phyloP scores from a whole-genome alignment of 2,329 filamentous ascomycete species.

The Acarospora socialis region DNA sequence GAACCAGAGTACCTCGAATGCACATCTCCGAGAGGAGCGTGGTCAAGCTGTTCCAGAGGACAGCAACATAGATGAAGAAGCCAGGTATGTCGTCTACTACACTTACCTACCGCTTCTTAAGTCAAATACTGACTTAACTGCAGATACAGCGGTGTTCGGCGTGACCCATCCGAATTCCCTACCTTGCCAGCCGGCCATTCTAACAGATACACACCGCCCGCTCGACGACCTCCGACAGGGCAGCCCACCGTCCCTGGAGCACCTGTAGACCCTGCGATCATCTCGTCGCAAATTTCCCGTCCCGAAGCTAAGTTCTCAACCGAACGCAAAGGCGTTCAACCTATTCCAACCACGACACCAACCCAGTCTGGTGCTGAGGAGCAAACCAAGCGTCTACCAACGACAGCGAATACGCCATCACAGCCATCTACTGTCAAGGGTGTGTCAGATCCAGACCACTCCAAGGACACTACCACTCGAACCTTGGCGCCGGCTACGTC shows the following conservation, averaged over 20 bases:
- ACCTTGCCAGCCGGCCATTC: slow-evolving; percentile 46
- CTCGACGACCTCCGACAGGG: slow-evolving; percentile 62
- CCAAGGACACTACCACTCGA: no score
- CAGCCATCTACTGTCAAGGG: no score
- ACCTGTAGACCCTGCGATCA: slow-evolving; percentile 77
- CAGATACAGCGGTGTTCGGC: slow-evolving; percentile 83
- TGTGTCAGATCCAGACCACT: no score
- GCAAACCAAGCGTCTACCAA: no score
- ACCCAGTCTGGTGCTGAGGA: no score
- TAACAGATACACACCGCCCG: slow-evolving; percentile 82
- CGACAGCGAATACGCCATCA: no score
- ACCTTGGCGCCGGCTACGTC: no score
- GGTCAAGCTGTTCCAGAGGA: slow-evolving; percentile 51
- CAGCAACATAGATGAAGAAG: slow-evolving; percentile 69
- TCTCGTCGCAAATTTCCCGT: slow-evolving; percentile 62
- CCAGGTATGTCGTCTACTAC: slow-evolving; percentile 56
- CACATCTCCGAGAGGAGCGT: slow-evolving; percentile 83
- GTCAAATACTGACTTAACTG: slow-evolving; percentile 11
- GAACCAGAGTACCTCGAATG: slow-evolving; percentile 53
- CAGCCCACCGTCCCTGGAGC: slow-evolving; percentile 57
- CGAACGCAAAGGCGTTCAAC: no score
- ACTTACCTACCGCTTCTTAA: slow-evolving; percentile 12
- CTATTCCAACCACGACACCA: no score
- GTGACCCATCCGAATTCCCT: slow-evolving; percentile 47
- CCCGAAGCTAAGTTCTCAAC: no score